Evolutionary conservation across 164 flowering plant genomes (phyloP).

Genomic region (Tetrastigma voinierianum): DNA sequence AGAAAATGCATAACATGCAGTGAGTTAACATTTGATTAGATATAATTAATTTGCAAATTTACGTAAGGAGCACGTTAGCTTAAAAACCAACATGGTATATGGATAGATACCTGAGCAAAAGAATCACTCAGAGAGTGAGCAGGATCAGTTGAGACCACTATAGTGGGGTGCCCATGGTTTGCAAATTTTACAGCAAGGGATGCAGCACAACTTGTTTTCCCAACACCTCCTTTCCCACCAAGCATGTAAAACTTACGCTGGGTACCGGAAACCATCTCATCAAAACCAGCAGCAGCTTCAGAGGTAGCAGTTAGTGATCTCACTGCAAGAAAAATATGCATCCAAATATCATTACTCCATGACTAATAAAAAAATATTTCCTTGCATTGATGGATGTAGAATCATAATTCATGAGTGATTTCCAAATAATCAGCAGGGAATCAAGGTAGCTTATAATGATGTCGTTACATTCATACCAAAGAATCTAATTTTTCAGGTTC

Average conservation of each 20-base stretch:
- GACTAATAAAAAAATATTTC: no score
- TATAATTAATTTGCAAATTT: no score
- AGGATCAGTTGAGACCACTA: conserved; percentile 96
- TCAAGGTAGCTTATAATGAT: no score
- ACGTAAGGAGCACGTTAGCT: not conserved
- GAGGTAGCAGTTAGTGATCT: conserved; percentile 68
- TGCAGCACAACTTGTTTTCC: conserved; percentile 97
- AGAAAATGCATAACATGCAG: not conserved
- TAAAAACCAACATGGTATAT: not conserved
- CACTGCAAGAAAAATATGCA: conserved; percentile 40
- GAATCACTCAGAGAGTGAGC: conserved; percentile 99
- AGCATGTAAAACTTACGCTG: conserved; percentile 82
- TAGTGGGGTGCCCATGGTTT: conserved; percentile 80
- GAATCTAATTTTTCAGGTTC: no score
- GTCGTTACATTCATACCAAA: no score
- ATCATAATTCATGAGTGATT: no score
- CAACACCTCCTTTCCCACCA: conserved; percentile 98
- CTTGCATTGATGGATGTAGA: no score
- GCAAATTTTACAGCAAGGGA: conserved; percentile 95
- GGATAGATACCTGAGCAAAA: conserved; percentile 68
- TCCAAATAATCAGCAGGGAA: no score
- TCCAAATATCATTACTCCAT: no score
- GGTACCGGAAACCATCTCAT: conserved; percentile 70
- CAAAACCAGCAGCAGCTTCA: conserved; percentile 71
- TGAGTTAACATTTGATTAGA: no score